Evolutionary conservation across 768 basidiomycete genomes (phyloP), one percentile per base, ranked within the genome.

Genomic region (Agaricus subrufescens): DNA sequence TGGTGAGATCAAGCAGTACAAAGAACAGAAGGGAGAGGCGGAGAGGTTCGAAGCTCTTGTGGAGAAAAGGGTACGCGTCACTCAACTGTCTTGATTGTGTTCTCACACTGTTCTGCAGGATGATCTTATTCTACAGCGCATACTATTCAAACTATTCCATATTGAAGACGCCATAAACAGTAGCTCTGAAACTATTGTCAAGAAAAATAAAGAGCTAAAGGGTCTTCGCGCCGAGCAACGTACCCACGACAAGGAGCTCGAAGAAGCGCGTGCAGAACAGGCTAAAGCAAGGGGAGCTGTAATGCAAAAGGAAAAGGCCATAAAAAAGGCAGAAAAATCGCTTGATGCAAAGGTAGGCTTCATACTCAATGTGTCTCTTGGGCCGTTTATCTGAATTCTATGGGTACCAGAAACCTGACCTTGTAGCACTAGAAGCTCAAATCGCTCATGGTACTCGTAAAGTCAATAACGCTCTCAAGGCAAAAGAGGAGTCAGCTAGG

Each of bases 1-100:
- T 0, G 91, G 91, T 7, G 97, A 99, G 69, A 94, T 97, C 61
- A 94, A 91, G 69, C 94, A 96, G 65, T 98, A 95, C 73, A 94
- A 93, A 73, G 94, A 98, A 67, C 97, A 98, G 73, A 94, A 95
- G 70, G 83, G 82, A 4, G 96, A 98, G 67, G 93, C 94, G 3
- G 90, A 92, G 61, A 77, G 88, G 43, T 98, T 95, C 63, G 89
- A 94, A 67, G 76, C 75, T 7, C 73, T 98, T 12, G 82, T 83
- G 63, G 75, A 87, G 52, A 86, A 94, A 62, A 75, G 80, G 67
- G 93, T 93, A 42, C 31, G 85, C 73, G 1, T 37, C n/a, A 7
- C 30, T n/a, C 25, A 34, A 6, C 23, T 25, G 15, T 60, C 51
- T 39, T 10, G 40, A 19, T 11, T 29, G 40, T 25, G 45, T 27